phyloP scores from a whole-genome alignment of 2,329 filamentous ascomycete species.

The Cercospora zeae-maydis region DNA sequence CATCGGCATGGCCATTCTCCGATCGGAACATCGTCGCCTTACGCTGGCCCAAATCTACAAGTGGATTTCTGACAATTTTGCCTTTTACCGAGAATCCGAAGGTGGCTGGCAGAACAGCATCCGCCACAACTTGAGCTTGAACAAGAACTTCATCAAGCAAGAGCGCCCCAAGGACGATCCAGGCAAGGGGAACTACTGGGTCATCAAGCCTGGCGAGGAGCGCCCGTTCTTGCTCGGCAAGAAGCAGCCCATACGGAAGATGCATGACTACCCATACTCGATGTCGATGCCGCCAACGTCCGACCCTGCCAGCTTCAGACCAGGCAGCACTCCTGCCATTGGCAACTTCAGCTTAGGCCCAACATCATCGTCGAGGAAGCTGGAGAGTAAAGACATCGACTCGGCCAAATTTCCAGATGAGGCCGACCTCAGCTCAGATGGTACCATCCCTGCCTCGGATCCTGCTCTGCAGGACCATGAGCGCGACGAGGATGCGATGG shows the following conservation, averaged over 20 bases:
- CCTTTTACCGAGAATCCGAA: slow-evolving; percentile 79
- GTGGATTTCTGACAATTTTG: slow-evolving; percentile 95
- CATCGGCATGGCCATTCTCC: slow-evolving; percentile 94
- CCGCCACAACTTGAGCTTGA: slow-evolving; percentile 91
- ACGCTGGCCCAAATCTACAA: slow-evolving; percentile 97
- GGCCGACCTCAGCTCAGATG: slow-evolving; percentile 50
- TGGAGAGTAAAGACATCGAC: slow-evolving; percentile 45
- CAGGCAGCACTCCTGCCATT: slow-evolving; percentile 40
- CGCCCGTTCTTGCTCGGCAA: slow-evolving; percentile 87
- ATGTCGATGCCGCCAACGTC: slow-evolving; percentile 26
- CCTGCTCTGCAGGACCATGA: slow-evolving; percentile 49
- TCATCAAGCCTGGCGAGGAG: slow-evolving; percentile 86
- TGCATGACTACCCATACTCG: slow-evolving; percentile 48
- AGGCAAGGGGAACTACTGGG: slow-evolving; percentile 97
- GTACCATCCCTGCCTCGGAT: slow-evolving; percentile 51
- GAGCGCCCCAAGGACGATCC: slow-evolving; percentile 95
- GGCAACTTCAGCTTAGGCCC: slow-evolving; percentile 37
- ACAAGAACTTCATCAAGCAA: slow-evolving; percentile 95
- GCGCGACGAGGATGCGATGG: slow-evolving; percentile 37
- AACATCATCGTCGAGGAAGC: slow-evolving; percentile 29
- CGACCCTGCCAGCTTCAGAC: slow-evolving; percentile 33
- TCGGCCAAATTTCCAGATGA: slow-evolving; percentile 51
- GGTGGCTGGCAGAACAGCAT: slow-evolving; percentile 99
- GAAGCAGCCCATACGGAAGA: slow-evolving; percentile 52
- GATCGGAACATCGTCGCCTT: slow-evolving; percentile 75